These are phyloP conservation scores for Colletotrichum karsti DNA, from an alignment of 2,329 filamentous ascomycete genomes.

Conservation along the genomic window DNA sequence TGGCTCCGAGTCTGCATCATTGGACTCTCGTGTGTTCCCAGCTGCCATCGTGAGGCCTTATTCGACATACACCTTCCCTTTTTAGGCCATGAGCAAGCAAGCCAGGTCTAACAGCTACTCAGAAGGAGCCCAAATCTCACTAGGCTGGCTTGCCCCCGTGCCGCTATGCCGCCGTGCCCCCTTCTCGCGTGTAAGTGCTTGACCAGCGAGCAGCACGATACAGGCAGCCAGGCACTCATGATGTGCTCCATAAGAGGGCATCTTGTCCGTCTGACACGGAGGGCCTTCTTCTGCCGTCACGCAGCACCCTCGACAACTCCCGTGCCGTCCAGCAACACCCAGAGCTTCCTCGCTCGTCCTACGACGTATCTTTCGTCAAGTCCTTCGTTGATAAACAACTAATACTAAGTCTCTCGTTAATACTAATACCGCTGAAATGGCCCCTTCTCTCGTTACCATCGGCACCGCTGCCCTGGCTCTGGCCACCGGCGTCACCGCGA, in stretches of 20 bases:
- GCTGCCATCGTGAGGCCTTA: background rate
- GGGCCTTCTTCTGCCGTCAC: background rate
- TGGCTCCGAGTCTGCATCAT: background rate
- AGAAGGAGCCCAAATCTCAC: background rate
- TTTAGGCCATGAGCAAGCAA: background rate
- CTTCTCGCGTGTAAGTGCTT: background rate
- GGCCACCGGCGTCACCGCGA: conserved; percentile 40
- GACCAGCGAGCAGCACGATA: background rate
- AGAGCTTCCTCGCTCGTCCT: conserved; percentile 45
- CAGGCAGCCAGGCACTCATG: background rate
- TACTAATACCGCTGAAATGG: conserved; percentile 42
- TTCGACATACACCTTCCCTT: background rate
- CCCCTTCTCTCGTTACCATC: conserved; percentile 49
- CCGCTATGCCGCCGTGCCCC: background rate
- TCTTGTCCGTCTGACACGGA: background rate
- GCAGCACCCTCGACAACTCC: conserved; percentile 12
- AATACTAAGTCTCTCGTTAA: conserved; percentile 36
- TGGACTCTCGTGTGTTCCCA: background rate
- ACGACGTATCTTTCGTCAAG: conserved; percentile 55
- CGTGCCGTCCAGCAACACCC: conserved; percentile 19
- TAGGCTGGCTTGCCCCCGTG: background rate
- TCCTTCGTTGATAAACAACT: conserved; percentile 40
- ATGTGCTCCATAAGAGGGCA: conserved; percentile 18
- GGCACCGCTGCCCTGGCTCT: conserved; percentile 47
- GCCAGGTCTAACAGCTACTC: background rate